Evolutionary conservation across 1,139 yeast species (phyloP).

Genomic region (Magnusiomyces magnusii): DNA sequence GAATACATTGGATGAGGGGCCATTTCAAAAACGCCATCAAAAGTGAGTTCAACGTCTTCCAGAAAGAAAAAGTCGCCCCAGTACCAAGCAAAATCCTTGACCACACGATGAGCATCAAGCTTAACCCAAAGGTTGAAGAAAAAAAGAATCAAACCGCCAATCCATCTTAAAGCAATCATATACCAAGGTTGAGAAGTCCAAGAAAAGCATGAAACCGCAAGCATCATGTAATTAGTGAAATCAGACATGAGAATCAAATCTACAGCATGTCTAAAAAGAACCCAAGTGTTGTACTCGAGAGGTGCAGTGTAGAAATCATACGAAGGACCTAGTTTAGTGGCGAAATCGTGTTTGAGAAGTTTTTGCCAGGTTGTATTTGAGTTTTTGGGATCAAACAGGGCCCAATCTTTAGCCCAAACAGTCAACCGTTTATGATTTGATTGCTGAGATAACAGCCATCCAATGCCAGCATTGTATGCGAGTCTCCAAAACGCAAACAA

Average conservation of each 20-base stretch:
- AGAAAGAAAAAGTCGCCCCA: slow-evolving; percentile 93
- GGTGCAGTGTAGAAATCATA: slow-evolving; percentile 51
- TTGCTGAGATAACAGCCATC: slow-evolving; percentile 59
- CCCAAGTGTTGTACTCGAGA: slow-evolving; percentile 77
- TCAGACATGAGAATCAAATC: slow-evolving; percentile 84
- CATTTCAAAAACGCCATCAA: slow-evolving; percentile 87
- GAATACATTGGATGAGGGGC: slow-evolving; percentile 96
- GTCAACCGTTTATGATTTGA: slow-evolving; percentile 54
- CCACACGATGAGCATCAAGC: slow-evolving; percentile 81
- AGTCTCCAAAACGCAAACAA: slow-evolving; percentile 72
- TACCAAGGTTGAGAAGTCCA: slow-evolving; percentile 38
- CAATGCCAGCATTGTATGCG: slow-evolving; percentile 74
- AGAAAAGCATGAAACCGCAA: slow-evolving; percentile 52
- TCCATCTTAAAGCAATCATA: slow-evolving; percentile 35
- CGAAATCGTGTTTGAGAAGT: slow-evolving; percentile 44
- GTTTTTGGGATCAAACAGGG: slow-evolving; percentile 40
- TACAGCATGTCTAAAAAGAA: slow-evolving; percentile 69
- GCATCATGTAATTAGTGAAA: slow-evolving; percentile 66
- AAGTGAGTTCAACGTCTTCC: slow-evolving; percentile 69
- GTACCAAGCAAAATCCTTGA: slow-evolving; percentile 90
- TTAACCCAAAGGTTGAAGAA: slow-evolving; percentile 81
- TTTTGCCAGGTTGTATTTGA: slow-evolving; percentile 36
- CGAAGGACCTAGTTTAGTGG: slow-evolving; percentile 51
- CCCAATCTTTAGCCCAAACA: slow-evolving; percentile 42
- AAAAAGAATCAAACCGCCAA: slow-evolving; percentile 43